Conservation (phyloP, 805 yeast species). For the Zygosaccharomyces bisporus region DNA sequence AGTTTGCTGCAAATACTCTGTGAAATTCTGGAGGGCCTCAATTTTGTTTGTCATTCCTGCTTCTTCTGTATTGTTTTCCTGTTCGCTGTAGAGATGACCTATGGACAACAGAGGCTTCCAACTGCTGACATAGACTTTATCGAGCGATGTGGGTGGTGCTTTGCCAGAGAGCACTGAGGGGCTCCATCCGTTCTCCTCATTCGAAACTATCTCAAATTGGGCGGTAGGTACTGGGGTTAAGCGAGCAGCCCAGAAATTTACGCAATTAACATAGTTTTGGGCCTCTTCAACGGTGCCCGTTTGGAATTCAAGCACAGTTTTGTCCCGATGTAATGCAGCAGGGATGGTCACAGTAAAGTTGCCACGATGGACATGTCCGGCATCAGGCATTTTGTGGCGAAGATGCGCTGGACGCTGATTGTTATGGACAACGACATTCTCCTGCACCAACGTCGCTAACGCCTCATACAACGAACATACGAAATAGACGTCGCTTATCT, state of each 20-base stretch:
- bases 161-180: conserved; percentile 16
- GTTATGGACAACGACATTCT: conserved; percentile 24
- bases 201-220: conserved; percentile 66
- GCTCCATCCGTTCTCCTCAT: conserved; percentile 79
- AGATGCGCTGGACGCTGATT: conserved; percentile 4
- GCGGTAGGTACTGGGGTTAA: conserved; percentile 71
- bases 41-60: conserved; percentile 10
- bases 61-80: conserved; percentile 17
- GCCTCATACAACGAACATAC: conserved; percentile 30
- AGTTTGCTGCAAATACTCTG: conserved; percentile 38
- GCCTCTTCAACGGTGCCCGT: conserved; percentile 68
- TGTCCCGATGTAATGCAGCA: conserved; percentile 17
- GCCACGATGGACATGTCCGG: conserved; percentile 9
- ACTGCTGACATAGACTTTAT: conserved; percentile 7
- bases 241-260: conserved; percentile 90
- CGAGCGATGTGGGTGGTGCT: neutral
- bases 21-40: conserved; percentile 37
- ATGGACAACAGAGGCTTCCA: conserved; percentile 29
- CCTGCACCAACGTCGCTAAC: conserved; percentile 29
- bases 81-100: conserved; percentile 20
- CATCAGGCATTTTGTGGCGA: neutral
- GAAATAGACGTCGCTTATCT: conserved; percentile 16
- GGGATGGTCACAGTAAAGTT: conserved; percentile 30
- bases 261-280: conserved; percentile 62
- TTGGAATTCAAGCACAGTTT: conserved; percentile 52